These are phyloP conservation scores for Pneumocystis sp. DNA, from an alignment of 1,139 yeast genomes.

Conservation along the genomic window DNA sequence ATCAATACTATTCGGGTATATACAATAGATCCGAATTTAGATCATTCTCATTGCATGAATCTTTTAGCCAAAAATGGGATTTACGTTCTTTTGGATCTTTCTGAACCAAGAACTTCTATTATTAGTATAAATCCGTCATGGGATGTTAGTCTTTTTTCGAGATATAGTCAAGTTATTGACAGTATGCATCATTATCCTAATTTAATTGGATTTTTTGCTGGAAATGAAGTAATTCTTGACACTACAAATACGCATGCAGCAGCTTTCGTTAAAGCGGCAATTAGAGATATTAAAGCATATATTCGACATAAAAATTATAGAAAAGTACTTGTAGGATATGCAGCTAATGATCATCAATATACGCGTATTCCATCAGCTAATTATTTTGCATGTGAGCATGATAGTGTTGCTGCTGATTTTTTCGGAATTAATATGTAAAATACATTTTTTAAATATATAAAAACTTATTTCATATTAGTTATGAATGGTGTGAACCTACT, in stretches of 20 bases:
- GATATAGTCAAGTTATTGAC: constrained; percentile 65
- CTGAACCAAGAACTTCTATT: constrained; percentile 78
- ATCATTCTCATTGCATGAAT: constrained; percentile 87
- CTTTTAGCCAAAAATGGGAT: constrained; percentile 55
- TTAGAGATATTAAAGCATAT: constrained; percentile 66
- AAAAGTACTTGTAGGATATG: constrained; percentile 77
- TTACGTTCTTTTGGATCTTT: constrained; percentile 76
- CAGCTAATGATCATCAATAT: constrained; percentile 83
- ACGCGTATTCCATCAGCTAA: constrained; percentile 63
- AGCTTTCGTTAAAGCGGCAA: constrained; percentile 54
- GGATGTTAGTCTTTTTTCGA: constrained; percentile 78
- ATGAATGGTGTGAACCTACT: constrained; percentile 94
- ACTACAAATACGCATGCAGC: constrained; percentile 46
- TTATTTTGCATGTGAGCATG: constrained; percentile 57
- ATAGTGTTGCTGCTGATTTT: constrained; percentile 64
- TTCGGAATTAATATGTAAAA: constrained; percentile 69
- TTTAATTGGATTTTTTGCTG: constrained; percentile 85
- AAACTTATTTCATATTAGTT: constrained; percentile 24
- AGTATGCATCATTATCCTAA: constrained; percentile 76
- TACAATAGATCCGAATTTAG: constrained; percentile 63
- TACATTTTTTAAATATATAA: not conserved
- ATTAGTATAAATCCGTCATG: constrained; percentile 66
- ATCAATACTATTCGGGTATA: constrained; percentile 77
- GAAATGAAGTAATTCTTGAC: constrained; percentile 84
- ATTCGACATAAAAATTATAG: constrained; percentile 46